Evolutionary conservation across 2,329 filamentous ascomycete genomes (phyloP), one percentile per base, ranked within the genome.

Genomic region (Tolypocladium ophioglossoides): DNA sequence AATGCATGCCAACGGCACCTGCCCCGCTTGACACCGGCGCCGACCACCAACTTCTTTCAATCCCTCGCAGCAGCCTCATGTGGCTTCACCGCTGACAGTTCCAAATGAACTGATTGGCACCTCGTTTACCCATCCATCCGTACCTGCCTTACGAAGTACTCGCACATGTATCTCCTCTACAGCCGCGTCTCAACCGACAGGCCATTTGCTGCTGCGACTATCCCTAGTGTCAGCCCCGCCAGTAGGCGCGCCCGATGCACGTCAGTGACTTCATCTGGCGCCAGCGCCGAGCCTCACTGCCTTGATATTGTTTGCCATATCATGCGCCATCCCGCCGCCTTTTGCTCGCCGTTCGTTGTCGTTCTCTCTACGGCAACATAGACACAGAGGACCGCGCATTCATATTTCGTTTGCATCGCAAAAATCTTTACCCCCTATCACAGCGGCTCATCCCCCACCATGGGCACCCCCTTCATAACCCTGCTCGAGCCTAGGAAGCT

Each of bases 401-500:
- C 11, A 11, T 8, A 5, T 3, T 27, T 30, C 16, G 24, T 46
- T n/a, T 4, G 18, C 24, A 10, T 8, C n/a, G 41, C 24, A 27
- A 16, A 18, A 18, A 14, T 35, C 24, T 18, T 27, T 12, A 38
- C 38, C 48, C 9, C 20, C 24, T 50, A 11, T 7, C 22, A 22
- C 18, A 10, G 41, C 47, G n/a, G 14, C 41, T 10, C 44, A 30
- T 24, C 37, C 27, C 35, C 39, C 52, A 64, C 46, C 58, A 78
- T 78, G 75, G 74, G 71, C 24, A 78, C 77, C 1, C 76, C 77
- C 0, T 78, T 79, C 64, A 72, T 78, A 57, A 64, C 71, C 51
- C 65, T 72, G 56, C 71, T 78, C 14, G 72, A 74, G 63, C 80
- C 79, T 46, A 71, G 69, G 50, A 73, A 73, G 59, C 74, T 82